These are phyloP conservation scores for Metschnikowia anglica DNA, from an alignment of 805 yeast species.

Conservation along the genomic window DNA sequence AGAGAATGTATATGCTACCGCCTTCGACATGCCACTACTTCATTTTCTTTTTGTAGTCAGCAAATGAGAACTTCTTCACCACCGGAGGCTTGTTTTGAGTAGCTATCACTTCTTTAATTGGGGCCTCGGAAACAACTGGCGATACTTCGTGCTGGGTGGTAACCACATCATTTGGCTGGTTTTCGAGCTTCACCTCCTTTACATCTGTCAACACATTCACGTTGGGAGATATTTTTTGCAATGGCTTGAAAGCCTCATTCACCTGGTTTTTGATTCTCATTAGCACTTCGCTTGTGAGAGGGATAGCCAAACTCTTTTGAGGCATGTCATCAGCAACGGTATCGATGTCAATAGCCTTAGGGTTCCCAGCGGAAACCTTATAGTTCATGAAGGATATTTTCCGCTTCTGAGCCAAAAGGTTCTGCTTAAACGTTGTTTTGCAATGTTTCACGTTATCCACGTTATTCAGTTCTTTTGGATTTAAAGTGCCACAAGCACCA, in stretches of 20 bases:
- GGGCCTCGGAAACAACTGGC: constrained; percentile 13
- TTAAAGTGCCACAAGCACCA: neutral
- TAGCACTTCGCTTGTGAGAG: constrained; percentile 15
- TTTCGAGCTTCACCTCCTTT: constrained; percentile 3
- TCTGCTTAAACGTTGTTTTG: constrained; percentile 21
- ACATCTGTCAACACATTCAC: constrained; percentile 3
- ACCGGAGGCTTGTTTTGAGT: constrained; percentile 16
- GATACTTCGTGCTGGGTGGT: constrained; percentile 2
- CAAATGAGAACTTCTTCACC: constrained; percentile 64
- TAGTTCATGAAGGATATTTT: constrained; percentile 6
- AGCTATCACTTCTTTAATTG: constrained; percentile 1
- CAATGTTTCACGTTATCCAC: neutral
- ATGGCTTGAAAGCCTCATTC: constrained; percentile 26
- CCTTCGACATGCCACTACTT: constrained; percentile 23
- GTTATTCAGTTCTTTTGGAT: neutral
- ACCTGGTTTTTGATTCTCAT: constrained; percentile 17
- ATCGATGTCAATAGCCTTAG: constrained; percentile 4
- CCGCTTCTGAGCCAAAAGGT: constrained; percentile 20
- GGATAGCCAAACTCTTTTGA: constrained; percentile 13
- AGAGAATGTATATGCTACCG: neutral
- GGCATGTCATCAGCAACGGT: constrained; percentile 3
- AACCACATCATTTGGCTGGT: neutral
- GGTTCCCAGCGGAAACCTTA: neutral
- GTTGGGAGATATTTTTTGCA: constrained; percentile 9
- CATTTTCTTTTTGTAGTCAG: constrained; percentile 68